Evolutionary conservation across 805 yeast genomes (phyloP), one percentile per base, ranked within the genome.

Genomic region (Geotrichum ghanense): DNA sequence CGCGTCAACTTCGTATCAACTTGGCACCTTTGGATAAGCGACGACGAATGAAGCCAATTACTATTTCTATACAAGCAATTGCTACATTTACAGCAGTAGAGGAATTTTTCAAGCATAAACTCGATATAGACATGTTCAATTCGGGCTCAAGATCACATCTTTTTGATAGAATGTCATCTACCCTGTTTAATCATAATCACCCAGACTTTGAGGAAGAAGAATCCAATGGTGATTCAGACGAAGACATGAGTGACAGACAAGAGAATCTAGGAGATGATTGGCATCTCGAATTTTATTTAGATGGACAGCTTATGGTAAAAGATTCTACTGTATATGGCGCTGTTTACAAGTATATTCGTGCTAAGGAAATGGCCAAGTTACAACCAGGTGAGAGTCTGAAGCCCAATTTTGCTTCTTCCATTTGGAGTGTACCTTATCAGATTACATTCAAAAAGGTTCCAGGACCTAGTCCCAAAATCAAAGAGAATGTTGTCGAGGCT

Each of bases 261-360:
- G 41, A 48, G 26, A 34, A 41, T 16, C 20, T 37, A 27, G 25
- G 47, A 41, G 22, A 45, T 19, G 21, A 61, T 22, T 67, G 69
- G 67, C 61, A 70, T 45, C 65, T 80, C 45, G 82, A 78, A 47
- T 85, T 85, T 57, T 64, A 65, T 1, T 64, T 80, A 10, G 69
- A 78, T 51, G 85, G 74, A 3, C 78, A 76, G 47, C 65, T 62
- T 0, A 68, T 84, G 22, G 81, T 86, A 2, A 68, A 68, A 34
- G 84, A 76, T 45, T 76, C 84, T 0, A 85, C 95, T 0, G 72
- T 86, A 2, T 83, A 79, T 62, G 92, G 92, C 1, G 89, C 87
- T 0, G 67, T 83, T 12, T 56, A 48, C 46, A 50, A 51, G 34
- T 44, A 41, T 26, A 42, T 55, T 45, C 52, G 44, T 34, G 39